Conservation (phyloP, 1,284 basidiomycete genomes). For the Dichomitus squalens region DNA sequence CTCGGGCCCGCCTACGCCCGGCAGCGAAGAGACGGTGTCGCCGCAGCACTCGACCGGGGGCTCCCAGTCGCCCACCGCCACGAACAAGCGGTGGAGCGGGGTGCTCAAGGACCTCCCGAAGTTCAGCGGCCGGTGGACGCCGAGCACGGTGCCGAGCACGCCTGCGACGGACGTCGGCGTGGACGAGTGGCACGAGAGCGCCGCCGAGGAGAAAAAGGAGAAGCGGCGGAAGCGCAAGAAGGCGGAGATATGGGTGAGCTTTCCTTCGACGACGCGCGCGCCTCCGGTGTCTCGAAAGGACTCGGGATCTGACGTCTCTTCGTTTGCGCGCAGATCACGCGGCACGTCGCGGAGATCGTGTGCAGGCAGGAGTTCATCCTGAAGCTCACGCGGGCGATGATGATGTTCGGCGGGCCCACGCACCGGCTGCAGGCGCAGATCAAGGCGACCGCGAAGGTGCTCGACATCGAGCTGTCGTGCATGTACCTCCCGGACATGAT, state of each 20-base stretch:
- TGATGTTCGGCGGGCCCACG: conserved; percentile 95
- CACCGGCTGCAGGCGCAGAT: conserved; percentile 89
- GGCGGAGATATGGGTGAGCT: conserved; percentile 75
- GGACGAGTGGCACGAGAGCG: conserved; percentile 35
- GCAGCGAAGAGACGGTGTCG: conserved; percentile 16
- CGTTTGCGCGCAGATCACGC: conserved; percentile 68
- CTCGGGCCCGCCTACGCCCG: conserved; percentile 17
- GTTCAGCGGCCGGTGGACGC: conserved; percentile 25
- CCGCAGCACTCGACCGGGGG: conserved; percentile 3
- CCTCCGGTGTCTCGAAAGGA: no score
- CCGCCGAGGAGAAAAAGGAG: conserved; percentile 31
- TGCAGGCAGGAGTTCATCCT: conserved; percentile 89
- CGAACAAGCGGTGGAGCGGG: conserved; percentile 34
- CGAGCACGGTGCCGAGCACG: conserved; percentile 28
- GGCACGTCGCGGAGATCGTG: conserved; percentile 86
- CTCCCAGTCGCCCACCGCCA: conserved; percentile 8
- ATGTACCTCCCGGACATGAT: conserved; percentile 88
- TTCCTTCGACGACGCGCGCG: background rate
- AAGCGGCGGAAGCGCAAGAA: conserved; percentile 64
- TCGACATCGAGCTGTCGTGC: conserved; percentile 84
- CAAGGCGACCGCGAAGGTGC: conserved; percentile 81
- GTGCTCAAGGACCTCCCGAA: conserved; percentile 38
- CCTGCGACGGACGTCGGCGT: conserved; percentile 24
- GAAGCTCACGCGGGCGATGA: conserved; percentile 87
- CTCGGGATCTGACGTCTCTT: background rate